Base-by-base conservation (phyloP, 2,329 filamentous ascomycete genomes). In the Nothopassalora personata region DNA sequence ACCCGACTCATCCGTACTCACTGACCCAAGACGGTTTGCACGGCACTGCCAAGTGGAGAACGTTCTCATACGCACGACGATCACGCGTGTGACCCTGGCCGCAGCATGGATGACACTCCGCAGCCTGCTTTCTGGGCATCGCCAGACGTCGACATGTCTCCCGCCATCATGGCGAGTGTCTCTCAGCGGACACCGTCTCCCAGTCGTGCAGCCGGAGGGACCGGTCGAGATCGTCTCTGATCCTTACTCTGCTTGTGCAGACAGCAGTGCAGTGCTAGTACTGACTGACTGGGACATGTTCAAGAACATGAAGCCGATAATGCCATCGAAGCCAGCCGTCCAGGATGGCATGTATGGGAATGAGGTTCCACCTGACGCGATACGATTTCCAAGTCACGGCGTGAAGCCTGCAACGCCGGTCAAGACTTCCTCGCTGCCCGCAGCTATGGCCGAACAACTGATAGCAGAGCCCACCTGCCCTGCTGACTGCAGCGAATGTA, bases 271-370 rank as follows among this genome's bases (percentile, higher is more conserved):
- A 15, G 67, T 69, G 13, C 62, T 71, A 33, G 60, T 72, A 13
- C 65, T 69, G 9, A 71, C 60, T 57, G 74, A 68, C 53, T 67
- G 60, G 69, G 64, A 70, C 58, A 71, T 69, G 55, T 68, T 69
- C 64, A 70, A 64, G 60, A 68, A 63, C 54, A 59, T 11, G 28
- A 43, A 62, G 34, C 56, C 60, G 9, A 45, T 34, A 13, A 28
- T 43, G 7, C 6, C 45, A 11, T 19, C 23, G 18, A 47, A 47
- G 45, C 45, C 45, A 19, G 15, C n/a, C 5, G 45, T 47, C 5
- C 45, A 19, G 8, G 5, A 19, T 47, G 4, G 9, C 45, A 23
- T 23, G 23, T 23, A 23, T 19, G 45, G 13, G 23, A 8, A 19
- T 23, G 23, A 23, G 23, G 45, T 39, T 19, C 54, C 50, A 3